Conservation (phyloP, 1,139 yeast genomes). For the Casaregolazyma suthepensis region DNA sequence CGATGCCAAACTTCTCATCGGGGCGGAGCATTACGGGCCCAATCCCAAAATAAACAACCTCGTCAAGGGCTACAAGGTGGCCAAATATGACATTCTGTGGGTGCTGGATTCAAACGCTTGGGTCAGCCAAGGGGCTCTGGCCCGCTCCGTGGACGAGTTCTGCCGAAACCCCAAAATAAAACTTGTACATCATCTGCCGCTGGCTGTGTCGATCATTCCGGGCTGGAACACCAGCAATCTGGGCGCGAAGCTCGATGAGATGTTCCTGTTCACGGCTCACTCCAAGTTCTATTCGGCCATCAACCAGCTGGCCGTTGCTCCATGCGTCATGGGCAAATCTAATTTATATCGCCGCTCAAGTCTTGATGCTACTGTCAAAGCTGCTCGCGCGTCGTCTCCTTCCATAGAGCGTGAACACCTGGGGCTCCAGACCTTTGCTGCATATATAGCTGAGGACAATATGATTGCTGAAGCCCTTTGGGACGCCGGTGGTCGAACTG, state of each 20-base stretch:
- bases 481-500: slow-evolving; percentile 70
- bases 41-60: slow-evolving; percentile 86
- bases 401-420: slow-evolving; percentile 1
- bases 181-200: slow-evolving; percentile 75
- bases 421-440: slow-evolving; percentile 68
- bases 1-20: slow-evolving; percentile 54
- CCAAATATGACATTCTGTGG: slow-evolving; percentile 75
- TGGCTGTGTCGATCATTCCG: slow-evolving; percentile 44
- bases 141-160: slow-evolving; percentile 59
- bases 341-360: slow-evolving; percentile 69
- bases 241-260: slow-evolving; percentile 78
- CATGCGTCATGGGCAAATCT: slow-evolving; percentile 92
- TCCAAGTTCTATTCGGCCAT: slow-evolving; percentile 77
- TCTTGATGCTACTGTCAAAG: slow-evolving; percentile 55
- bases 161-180: slow-evolving; percentile 43
- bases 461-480: slow-evolving; percentile 87
- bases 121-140: slow-evolving; percentile 60
- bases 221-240: slow-evolving; percentile 27
- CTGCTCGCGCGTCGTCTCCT: slow-evolving; percentile 11
- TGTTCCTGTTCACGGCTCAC: slow-evolving; percentile 79
- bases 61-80: slow-evolving; percentile 65
- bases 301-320: slow-evolving; percentile 71
- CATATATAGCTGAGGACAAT: slow-evolving; percentile 87
- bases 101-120: slow-evolving; percentile 85
- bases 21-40: slow-evolving; percentile 56